phyloP scores from a whole-genome alignment of 257 asterid genomes.

The Solanum chmielewskii region DNA sequence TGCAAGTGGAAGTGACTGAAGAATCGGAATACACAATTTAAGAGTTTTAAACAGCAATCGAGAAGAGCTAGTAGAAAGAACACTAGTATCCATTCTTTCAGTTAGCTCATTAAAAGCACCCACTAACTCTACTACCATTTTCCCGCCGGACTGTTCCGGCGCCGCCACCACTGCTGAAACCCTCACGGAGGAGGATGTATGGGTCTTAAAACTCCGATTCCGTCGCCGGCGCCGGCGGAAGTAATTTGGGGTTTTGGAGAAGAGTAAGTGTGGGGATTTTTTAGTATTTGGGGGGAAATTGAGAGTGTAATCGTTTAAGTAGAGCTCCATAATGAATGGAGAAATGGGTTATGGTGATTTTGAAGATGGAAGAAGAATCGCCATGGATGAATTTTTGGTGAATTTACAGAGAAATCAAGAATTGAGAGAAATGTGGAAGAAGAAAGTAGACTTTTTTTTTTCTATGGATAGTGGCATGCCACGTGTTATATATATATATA shows the following conservation, averaged over 20 bases:
- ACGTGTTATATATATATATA: neutral
- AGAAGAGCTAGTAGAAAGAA: constrained; percentile 49
- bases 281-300: neutral
- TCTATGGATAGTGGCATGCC: neutral
- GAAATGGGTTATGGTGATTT: neutral
- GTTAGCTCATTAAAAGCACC: constrained; percentile 87
- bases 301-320: neutral
- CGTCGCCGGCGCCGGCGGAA: neutral
- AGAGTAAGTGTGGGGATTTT: neutral
- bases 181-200: neutral
- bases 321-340: neutral
- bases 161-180: neutral
- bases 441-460: neutral
- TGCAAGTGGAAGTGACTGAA: constrained; percentile 51
- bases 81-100: constrained; percentile 46
- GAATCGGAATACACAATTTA: constrained; percentile 72
- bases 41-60: constrained; percentile 65
- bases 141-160: constrained; percentile 88
- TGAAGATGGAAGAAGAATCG: neutral
- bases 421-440: neutral
- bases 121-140: constrained; percentile 85
- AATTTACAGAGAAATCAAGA: neutral
- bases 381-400: neutral
- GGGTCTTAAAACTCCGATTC: neutral
- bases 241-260: neutral